These are phyloP conservation scores for Quercus cerris DNA, from an alignment of 306 rosid genomes.

Conservation along the genomic window DNA sequence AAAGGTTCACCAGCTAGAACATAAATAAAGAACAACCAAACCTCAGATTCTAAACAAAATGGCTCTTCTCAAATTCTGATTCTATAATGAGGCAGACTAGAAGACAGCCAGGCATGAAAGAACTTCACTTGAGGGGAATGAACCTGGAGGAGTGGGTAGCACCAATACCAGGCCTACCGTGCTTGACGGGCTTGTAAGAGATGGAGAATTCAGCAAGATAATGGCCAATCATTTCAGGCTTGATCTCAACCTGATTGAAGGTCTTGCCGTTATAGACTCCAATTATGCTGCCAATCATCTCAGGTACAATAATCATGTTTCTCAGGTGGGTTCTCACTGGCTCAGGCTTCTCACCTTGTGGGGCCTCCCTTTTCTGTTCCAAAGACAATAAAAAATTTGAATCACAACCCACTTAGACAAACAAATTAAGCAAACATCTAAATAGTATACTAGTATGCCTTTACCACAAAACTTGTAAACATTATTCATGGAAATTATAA, in stretches of 20 bases:
- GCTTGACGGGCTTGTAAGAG: slow-evolving; percentile 33
- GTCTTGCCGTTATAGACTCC: slow-evolving; percentile 49
- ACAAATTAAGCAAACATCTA: no score
- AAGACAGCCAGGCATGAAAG: not conserved
- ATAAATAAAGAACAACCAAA: no score
- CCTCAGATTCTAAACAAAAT: no score
- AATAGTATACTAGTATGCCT: no score
- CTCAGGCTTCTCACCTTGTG: slow-evolving; percentile 37
- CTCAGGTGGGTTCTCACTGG: slow-evolving; percentile 32
- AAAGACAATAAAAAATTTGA: not conserved
- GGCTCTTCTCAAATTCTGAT: no score
- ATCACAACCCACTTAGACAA: not conserved
- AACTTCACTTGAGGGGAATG: slow-evolving; percentile 37
- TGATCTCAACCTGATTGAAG: slow-evolving; percentile 53
- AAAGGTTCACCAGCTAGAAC: no score
- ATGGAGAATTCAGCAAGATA: slow-evolving; percentile 39
- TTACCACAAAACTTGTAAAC: no score
- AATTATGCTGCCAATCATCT: slow-evolving; percentile 47
- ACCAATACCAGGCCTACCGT: slow-evolving; percentile 42
- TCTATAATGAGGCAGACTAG: no score
- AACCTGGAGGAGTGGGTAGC: slow-evolving; percentile 39
- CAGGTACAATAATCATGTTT: slow-evolving; percentile 48
- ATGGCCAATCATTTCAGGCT: slow-evolving; percentile 51
- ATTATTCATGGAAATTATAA: no score
- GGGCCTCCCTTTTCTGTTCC: slow-evolving; percentile 36